These are phyloP conservation scores for Falciphora oryzae DNA, from an alignment of 2,329 filamentous ascomycete species.

Conservation along the genomic window DNA sequence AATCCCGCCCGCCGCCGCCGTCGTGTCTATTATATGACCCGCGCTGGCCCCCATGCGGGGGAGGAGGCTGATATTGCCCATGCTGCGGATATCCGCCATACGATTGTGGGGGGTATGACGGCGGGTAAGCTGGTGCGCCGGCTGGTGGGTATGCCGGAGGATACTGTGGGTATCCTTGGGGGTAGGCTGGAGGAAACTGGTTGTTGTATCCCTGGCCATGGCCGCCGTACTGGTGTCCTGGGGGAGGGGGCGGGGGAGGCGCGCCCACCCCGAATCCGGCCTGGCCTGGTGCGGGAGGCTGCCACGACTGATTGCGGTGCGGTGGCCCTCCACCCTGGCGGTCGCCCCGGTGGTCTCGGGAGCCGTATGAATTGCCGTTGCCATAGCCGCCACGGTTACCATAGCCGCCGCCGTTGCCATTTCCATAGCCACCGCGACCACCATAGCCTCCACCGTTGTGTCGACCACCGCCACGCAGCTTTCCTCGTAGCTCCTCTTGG, in stretches of 20 bases:
- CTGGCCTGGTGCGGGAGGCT: conserved; percentile 39
- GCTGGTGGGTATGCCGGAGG: conserved; percentile 3
- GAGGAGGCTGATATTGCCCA: conserved; percentile 7
- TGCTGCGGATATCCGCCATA: neutral
- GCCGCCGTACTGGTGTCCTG: conserved; percentile 21
- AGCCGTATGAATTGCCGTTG: conserved; percentile 44
- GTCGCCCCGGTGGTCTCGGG: conserved; percentile 15
- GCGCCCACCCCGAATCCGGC: conserved; percentile 36
- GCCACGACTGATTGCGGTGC: conserved; percentile 26
- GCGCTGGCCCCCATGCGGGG: neutral
- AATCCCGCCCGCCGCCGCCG: conserved; percentile 6
- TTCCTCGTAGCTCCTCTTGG: conserved; percentile 64
- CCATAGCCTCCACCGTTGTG: conserved; percentile 56
- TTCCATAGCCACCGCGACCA: conserved; percentile 31
- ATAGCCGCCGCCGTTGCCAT: conserved; percentile 42
- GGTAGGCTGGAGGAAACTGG: conserved; percentile 2
- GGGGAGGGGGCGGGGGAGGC: conserved; percentile 39
- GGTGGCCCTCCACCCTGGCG: conserved; percentile 14
- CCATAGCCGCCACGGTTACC: conserved; percentile 23
- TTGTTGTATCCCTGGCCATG: conserved; percentile 12
- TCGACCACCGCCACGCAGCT: conserved; percentile 47
- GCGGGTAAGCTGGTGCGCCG: conserved; percentile 5
- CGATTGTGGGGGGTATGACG: conserved; percentile 7
- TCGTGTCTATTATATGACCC: conserved; percentile 11
- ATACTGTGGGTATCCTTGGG: conserved; percentile 5